Evolutionary conservation across 2,329 filamentous ascomycete species (phyloP).

Genomic region (Talaromyces albobiverticillius): DNA sequence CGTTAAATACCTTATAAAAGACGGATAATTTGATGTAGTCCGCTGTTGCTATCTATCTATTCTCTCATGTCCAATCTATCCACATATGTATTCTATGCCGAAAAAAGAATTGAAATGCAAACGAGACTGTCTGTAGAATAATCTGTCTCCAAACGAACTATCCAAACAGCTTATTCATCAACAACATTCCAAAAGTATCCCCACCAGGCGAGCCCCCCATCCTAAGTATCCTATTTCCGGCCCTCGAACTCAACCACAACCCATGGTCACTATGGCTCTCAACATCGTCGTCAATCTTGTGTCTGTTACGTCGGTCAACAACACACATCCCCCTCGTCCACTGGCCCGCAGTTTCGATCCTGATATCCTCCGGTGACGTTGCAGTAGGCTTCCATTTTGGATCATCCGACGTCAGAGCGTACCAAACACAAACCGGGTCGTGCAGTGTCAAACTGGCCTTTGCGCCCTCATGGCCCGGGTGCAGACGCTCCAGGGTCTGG

Average conservation of each 20-base stretch:
- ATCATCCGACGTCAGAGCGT: conserved; percentile 58
- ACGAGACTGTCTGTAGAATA: not conserved
- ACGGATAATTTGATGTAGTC: no score
- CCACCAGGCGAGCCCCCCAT: conserved; percentile 56
- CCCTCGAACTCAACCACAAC: conserved; percentile 70
- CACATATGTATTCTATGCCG: not conserved
- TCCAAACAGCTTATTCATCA: conserved; percentile 16
- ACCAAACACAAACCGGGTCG: conserved; percentile 77
- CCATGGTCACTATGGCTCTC: conserved; percentile 68
- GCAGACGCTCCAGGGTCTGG: conserved; percentile 63
- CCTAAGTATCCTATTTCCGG: conserved; percentile 77
- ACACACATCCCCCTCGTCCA: conserved; percentile 94
- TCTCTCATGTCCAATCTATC: no score
- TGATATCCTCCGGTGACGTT: conserved; percentile 70
- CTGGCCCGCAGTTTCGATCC: conserved; percentile 85
- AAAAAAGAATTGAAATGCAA: not conserved
- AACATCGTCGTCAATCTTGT: conserved; percentile 45
- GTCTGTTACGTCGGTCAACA: conserved; percentile 65
- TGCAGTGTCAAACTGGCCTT: conserved; percentile 64
- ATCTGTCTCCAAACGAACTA: not conserved
- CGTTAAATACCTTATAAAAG: no score
- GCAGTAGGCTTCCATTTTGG: conserved; percentile 43
- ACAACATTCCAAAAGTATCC: conserved; percentile 12
- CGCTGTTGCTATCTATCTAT: not conserved
- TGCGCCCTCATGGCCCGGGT: conserved; percentile 51